Evolutionary conservation across 805 yeast species (phyloP).

Genomic region (Ogataea allantospora): DNA sequence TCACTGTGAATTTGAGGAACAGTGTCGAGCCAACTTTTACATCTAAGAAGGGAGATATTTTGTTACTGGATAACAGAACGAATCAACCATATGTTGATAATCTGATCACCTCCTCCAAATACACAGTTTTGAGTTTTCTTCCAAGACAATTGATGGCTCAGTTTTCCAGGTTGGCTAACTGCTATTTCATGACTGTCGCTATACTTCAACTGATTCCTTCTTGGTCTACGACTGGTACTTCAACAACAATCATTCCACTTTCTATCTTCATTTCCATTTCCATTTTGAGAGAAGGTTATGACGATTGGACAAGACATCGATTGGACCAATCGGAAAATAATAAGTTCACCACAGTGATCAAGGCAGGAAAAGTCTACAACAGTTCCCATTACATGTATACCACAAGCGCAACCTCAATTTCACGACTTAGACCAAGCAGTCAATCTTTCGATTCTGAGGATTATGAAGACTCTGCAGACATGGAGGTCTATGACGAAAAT

Average conservation of each 20-base stretch:
- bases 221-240: constrained; percentile 96
- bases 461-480: constrained; percentile 11
- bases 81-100: constrained; percentile 61
- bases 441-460: constrained; percentile 25
- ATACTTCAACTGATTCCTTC: constrained; percentile 93
- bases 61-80: constrained; percentile 68
- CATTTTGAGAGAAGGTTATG: constrained; percentile 89
- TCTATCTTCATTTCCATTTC: constrained; percentile 84
- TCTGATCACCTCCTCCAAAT: constrained; percentile 80
- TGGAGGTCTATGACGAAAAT: constrained; percentile 17
- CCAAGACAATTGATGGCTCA: constrained; percentile 90
- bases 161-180: constrained; percentile 88
- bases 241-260: constrained; percentile 89
- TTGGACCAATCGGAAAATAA: constrained; percentile 85
- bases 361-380: constrained; percentile 11
- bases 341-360: constrained; percentile 43
- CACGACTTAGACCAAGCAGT: constrained; percentile 27
- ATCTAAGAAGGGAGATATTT: constrained; percentile 28
- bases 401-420: constrained; percentile 31
- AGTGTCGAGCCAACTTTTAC: constrained; percentile 30
- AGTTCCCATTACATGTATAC: constrained; percentile 17
- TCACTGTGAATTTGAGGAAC: constrained; percentile 44
- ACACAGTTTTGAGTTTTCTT: constrained; percentile 73
- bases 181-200: constrained; percentile 86
- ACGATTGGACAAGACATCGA: constrained; percentile 83